Conservation (phyloP, 2,329 filamentous ascomycete species). For the Colletotrichum euphorbiae region DNA sequence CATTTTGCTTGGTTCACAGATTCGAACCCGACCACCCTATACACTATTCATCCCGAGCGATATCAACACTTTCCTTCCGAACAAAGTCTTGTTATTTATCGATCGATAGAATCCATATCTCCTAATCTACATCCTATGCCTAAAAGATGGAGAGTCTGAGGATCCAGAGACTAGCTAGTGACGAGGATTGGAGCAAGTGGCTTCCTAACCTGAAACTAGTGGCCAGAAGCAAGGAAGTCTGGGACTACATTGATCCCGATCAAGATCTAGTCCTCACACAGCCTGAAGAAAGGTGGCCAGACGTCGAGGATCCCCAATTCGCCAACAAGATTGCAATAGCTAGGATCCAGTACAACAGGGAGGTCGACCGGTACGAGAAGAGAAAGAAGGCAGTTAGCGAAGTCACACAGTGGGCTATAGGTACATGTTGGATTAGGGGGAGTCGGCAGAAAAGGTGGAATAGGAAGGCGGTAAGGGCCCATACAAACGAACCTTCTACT, state of each 20-base stretch:
- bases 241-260: neutral
- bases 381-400: neutral
- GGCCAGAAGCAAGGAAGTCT: neutral
- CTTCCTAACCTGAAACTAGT: neutral
- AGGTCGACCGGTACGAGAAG: neutral
- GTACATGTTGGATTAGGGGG: too few species aligned
- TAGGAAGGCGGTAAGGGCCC: too few species aligned
- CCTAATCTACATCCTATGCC: neutral
- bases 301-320: neutral
- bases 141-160: neutral
- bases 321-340: neutral
- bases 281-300: too few species aligned
- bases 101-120: neutral
- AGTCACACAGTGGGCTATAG: neutral
- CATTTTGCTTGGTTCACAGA: neutral
- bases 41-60: too few species aligned
- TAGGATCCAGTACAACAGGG: neutral
- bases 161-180: neutral
- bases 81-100: neutral
- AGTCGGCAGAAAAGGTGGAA: too few species aligned
- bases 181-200: neutral
- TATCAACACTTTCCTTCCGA: neutral
- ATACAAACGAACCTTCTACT: too few species aligned
- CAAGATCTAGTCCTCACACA: neutral
- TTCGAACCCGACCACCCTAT: too few species aligned